phyloP scores from a whole-genome alignment of 768 basidiomycete species.

The Mycena belliarum region DNA sequence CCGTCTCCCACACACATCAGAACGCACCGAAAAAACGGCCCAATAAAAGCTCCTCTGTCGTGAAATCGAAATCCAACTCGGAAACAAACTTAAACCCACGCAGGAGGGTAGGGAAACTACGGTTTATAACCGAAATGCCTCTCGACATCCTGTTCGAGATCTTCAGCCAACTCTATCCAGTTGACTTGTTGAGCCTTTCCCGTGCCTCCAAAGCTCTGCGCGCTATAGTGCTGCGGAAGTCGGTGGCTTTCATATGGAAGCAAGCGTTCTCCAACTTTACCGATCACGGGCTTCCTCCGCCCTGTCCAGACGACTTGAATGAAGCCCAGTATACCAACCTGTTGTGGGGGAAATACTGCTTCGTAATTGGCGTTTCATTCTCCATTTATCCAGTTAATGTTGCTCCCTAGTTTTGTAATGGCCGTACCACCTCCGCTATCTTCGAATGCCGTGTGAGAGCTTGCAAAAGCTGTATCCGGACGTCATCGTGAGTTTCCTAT shows the following conservation, averaged over 20 bases:
- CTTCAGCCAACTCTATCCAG: conserved; percentile 38
- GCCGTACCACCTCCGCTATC: background rate
- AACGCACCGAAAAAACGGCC: background rate
- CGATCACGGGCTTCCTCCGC: conserved; percentile 17
- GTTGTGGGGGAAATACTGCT: conserved; percentile 36
- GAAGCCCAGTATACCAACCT: conserved; percentile 37
- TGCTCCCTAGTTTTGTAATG: background rate
- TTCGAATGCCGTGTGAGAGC: background rate
- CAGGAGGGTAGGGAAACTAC: conserved; percentile 28
- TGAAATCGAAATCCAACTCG: background rate
- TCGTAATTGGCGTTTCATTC: conserved; percentile 22
- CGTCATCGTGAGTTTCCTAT: background rate
- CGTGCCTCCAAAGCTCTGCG: conserved; percentile 38
- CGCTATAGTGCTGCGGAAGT: conserved; percentile 30
- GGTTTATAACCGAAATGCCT: conserved; percentile 34
- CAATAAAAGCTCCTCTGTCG: background rate
- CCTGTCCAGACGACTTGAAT: conserved; percentile 32
- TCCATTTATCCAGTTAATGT: background rate
- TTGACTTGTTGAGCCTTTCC: conserved; percentile 43
- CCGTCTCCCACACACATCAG: background rate
- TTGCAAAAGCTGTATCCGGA: background rate
- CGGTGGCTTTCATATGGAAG: conserved; percentile 34
- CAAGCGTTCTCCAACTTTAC: conserved; percentile 28
- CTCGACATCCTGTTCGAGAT: conserved; percentile 41
- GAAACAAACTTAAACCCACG: conserved; percentile 2